Conservation (phyloP, 768 basidiomycete genomes). For the Postia placenta region DNA sequence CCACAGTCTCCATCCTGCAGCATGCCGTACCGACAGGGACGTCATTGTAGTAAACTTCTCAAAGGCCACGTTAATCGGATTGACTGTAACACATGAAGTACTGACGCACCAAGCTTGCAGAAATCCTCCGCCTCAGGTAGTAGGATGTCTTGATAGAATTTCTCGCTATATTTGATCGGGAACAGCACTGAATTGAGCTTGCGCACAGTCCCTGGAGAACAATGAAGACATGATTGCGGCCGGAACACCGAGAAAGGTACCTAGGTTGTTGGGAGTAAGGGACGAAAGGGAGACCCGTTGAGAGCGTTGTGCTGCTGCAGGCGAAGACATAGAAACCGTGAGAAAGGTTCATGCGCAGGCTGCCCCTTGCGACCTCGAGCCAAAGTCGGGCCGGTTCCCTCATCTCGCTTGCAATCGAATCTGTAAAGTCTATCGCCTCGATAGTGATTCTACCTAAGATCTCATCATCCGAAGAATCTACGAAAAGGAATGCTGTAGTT, state of each 20-base stretch:
- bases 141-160: slow-evolving; percentile 80
- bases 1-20: slow-evolving; percentile 72
- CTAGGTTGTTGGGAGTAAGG: slow-evolving; percentile 77
- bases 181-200: slow-evolving; percentile 76
- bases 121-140: slow-evolving; percentile 76
- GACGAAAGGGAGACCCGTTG: slow-evolving; percentile 63
- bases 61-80: too few species aligned
- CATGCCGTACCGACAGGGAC: slow-evolving; percentile 86
- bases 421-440: neutral
- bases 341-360: slow-evolving; percentile 4
- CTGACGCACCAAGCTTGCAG: slow-evolving; percentile 76
- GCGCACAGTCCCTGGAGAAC: slow-evolving; percentile 42
- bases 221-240: slow-evolving; percentile 63
- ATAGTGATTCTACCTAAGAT: too few species aligned
- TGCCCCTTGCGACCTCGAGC: neutral
- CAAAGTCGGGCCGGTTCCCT: too few species aligned
- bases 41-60: slow-evolving; percentile 86
- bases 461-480: too few species aligned
- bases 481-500: too few species aligned
- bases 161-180: slow-evolving; percentile 84
- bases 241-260: slow-evolving; percentile 61
- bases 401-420: too few species aligned
- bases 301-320: slow-evolving; percentile 23
- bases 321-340: slow-evolving; percentile 24
- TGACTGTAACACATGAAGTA: neutral